Evolutionary conservation across 192 early-diverging fungal genomes (phyloP).

Genomic region (Coemansia sp.): DNA sequence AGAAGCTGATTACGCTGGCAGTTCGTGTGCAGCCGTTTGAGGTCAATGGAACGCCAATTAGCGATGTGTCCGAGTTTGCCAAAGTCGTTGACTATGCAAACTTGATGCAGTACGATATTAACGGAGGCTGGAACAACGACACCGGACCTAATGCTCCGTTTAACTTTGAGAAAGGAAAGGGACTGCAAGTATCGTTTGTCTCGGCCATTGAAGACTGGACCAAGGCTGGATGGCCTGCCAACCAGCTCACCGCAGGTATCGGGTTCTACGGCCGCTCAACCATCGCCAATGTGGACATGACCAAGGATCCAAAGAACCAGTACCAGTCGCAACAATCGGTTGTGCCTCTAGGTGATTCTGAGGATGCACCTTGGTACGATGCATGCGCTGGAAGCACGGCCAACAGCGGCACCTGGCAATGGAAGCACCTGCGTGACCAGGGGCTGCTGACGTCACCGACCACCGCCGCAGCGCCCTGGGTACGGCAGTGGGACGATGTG

Average conservation of each 20-base stretch:
- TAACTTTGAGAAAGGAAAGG: constrained; percentile 35
- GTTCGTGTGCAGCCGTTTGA: constrained; percentile 63
- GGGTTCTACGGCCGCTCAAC: constrained; percentile 64
- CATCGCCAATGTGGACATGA: constrained; percentile 54
- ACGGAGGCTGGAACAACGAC: constrained; percentile 56
- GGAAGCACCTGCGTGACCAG: constrained; percentile 61
- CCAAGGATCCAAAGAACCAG: constrained; percentile 47
- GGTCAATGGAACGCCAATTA: constrained; percentile 42
- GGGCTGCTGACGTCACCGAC: constrained; percentile 44
- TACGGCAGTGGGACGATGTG: constrained; percentile 61
- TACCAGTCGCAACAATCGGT: constrained; percentile 39
- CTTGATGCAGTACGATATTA: constrained; percentile 69
- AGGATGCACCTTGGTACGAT: constrained; percentile 59
- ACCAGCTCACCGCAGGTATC: constrained; percentile 62
- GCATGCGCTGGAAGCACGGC: constrained; percentile 47
- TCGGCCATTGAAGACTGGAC: constrained; percentile 57
- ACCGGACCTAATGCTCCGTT: constrained; percentile 67
- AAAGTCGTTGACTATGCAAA: constrained; percentile 65
- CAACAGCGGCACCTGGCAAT: constrained; percentile 66
- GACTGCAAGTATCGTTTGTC: constrained; percentile 43
- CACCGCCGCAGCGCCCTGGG: constrained; percentile 61
- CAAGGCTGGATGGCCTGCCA: constrained; percentile 58
- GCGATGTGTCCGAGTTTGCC: constrained; percentile 61
- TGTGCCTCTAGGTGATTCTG: constrained; percentile 55
- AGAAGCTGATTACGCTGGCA: constrained; percentile 67